A percentile compares a stretch with the other conserved stretches of the same genome.
Evolutionary conservation across 1,284 basidiomycete genomes (phyloP).

Genomic region (Thecaphora thlaspeos): DNA sequence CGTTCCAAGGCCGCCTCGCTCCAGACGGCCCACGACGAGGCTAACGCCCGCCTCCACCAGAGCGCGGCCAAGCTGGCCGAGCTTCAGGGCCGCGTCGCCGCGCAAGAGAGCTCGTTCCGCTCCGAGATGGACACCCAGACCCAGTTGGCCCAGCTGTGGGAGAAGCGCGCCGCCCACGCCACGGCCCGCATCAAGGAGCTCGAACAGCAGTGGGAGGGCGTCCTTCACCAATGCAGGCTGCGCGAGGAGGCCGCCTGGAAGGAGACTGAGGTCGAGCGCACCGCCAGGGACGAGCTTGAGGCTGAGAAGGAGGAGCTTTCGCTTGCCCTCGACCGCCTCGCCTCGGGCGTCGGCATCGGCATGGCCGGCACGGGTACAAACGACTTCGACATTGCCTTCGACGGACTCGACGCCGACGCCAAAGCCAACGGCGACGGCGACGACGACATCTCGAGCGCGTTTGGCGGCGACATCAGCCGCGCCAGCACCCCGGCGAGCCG

Average conservation of each 20-base stretch:
- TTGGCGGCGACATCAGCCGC: slow-evolving; percentile 14
- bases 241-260: slow-evolving; percentile 68
- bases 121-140: slow-evolving; percentile 71
- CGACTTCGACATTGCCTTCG: slow-evolving; percentile 1
- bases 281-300: slow-evolving; percentile 58
- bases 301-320: slow-evolving; percentile 56
- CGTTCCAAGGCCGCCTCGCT: slow-evolving; percentile 69
- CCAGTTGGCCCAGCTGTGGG: slow-evolving; percentile 74
- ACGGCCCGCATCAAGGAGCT: slow-evolving; percentile 74
- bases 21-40: slow-evolving; percentile 68
- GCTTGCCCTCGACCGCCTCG: slow-evolving; percentile 51
- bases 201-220: slow-evolving; percentile 73
- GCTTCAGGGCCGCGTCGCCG: slow-evolving; percentile 70
- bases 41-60: slow-evolving; percentile 70
- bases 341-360: slow-evolving; percentile 50
- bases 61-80: slow-evolving; percentile 71
- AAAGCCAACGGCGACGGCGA: slow-evolving; percentile 12
- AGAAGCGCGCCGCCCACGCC: slow-evolving; percentile 75
- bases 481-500: slow-evolving; percentile 17
- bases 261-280: slow-evolving; percentile 65
- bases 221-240: slow-evolving; percentile 69
- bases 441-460: slow-evolving; percentile 18
- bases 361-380: no score
- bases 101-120: slow-evolving; percentile 74
- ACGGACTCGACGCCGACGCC: neutral